Evolutionary conservation across 2,329 filamentous ascomycete species (phyloP).

Genomic region (Meredithiella fracta): DNA sequence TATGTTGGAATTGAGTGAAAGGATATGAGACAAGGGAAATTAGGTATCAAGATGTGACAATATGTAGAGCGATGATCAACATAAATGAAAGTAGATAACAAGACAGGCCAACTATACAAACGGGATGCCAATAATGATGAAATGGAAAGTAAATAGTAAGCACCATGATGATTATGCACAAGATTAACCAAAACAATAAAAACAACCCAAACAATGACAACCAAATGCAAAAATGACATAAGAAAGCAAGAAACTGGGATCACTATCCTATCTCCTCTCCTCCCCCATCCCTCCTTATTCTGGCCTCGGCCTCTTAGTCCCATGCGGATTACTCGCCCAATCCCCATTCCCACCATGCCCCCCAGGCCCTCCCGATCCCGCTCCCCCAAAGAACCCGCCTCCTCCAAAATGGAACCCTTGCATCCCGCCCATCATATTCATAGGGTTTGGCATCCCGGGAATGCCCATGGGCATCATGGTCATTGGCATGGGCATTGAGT

Average conservation of each 20-base stretch:
- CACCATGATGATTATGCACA: not conserved
- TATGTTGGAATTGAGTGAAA: too few relatives aligned
- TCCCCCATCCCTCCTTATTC: slow-evolving; percentile 31
- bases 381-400: slow-evolving; percentile 48
- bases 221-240: not conserved
- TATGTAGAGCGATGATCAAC: too few relatives aligned
- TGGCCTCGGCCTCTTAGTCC: slow-evolving; percentile 61
- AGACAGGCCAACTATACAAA: too few relatives aligned
- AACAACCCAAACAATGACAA: not conserved
- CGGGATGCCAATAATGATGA: too few relatives aligned
- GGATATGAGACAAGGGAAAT: too few relatives aligned
- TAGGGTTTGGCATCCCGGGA: slow-evolving; percentile 40
- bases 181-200: not conserved
- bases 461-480: slow-evolving; percentile 31
- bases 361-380: slow-evolving; percentile 22
- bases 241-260: not conserved
- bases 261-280: not conserved
- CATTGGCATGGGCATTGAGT: slow-evolving; percentile 31
- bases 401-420: slow-evolving; percentile 50
- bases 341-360: not conserved
- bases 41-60: too few relatives aligned
- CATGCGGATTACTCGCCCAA: slow-evolving; percentile 51
- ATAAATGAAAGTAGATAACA: too few relatives aligned
- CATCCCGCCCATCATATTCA: slow-evolving; percentile 27
- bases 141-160: too few relatives aligned